Base-by-base conservation (phyloP, 805 yeast genomes). In the Zygotorulaspora florentina region DNA sequence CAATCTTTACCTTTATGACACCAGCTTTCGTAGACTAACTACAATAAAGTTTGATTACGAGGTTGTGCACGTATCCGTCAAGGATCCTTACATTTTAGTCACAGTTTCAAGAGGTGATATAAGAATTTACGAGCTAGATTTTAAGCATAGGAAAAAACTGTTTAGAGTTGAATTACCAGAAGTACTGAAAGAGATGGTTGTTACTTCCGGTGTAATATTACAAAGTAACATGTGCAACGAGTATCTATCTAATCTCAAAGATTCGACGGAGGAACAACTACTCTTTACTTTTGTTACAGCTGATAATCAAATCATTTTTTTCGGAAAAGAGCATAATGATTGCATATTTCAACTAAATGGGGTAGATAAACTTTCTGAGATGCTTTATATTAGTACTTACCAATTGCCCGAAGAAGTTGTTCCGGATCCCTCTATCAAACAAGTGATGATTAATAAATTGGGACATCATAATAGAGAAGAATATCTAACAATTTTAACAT, bases 361-460 rank as follows among this genome's bases (percentile, higher is more conserved):
- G 16, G 59, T 71, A 6, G 66, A 66, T 47, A 65, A 67, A 26
- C 47, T 73, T 23, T 56, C 62, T 8, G 74, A 72, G 37, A 49
- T 54, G 76, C 75, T 66, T 59, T 62, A 56, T 27, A 53, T 70
- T 2, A 61, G 63, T 23, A 55, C 62, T 2, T 71, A 66, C 45
- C 66, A 60, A 36, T 45, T 62, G 8, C 62, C 68, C 1, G 62
- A 57, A 6, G 71, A 69, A 34, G 55, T 68, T 1, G 73, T 77
- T 27, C 88, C 88, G 9, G 90, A 84, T 67, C 90, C 90, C 1
- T 76, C 77, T 34, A 77, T 85, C 53, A 85, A 85, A 58, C 87
- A 85, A 62, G 72, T 84, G 0, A 74, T 83, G 62, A 66, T 79
- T 13, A 75, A 80, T 37, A 76, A 75, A 38, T 58, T 88, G 26